Evolutionary conservation across 768 basidiomycete species (phyloP).

Genomic region (Tubosaeta sp.): DNA sequence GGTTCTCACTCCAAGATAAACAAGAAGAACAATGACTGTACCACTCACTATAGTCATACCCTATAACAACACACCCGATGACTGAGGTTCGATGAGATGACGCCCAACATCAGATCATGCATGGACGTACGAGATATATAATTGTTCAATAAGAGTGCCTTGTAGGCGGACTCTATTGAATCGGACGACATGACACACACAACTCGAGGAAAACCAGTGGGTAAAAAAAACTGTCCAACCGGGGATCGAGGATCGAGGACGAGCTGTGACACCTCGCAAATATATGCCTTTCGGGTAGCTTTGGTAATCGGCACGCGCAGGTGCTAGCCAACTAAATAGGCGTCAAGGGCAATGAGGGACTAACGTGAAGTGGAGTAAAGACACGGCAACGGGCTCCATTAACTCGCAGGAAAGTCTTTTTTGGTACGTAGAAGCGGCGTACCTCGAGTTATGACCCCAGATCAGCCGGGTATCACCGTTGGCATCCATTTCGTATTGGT

Average conservation of each 20-base stretch:
- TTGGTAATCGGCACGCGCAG: neutral
- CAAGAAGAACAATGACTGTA: neutral
- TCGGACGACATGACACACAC: neutral
- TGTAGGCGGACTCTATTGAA: neutral
- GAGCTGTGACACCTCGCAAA: neutral
- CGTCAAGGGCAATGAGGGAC: neutral
- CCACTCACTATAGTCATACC: constrained; percentile 1
- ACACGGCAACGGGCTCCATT: neutral
- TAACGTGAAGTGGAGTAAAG: neutral
- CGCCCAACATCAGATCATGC: neutral
- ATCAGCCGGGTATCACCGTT: neutral
- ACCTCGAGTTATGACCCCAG: neutral
- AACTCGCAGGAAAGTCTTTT: neutral
- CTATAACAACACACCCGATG: neutral
- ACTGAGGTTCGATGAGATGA: neutral
- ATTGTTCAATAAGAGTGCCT: neutral
- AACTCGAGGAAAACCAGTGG: neutral
- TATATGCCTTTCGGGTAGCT: neutral
- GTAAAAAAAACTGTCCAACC: too few relatives aligned
- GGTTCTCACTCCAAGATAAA: neutral
- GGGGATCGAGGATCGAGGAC: neutral
- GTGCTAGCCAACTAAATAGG: too few relatives aligned
- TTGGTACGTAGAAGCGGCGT: neutral
- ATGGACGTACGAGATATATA: neutral
- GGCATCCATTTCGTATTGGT: neutral